These are phyloP conservation scores for Suhomyces chickasaworum DNA, from an alignment of 1,139 yeast species.

Conservation along the genomic window DNA sequence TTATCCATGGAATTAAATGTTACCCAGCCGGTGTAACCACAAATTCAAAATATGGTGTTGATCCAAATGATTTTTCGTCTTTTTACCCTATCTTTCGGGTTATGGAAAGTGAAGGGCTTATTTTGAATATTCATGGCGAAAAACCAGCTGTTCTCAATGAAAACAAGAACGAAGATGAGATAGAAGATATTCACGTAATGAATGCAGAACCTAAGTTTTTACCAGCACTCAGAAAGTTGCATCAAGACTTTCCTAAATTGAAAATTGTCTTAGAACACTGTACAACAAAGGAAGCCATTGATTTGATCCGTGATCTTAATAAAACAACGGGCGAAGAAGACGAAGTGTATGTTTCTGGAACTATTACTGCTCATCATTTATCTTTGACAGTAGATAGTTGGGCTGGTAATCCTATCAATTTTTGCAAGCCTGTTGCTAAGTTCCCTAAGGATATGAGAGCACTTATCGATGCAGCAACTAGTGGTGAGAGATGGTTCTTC, in stretches of 20 bases:
- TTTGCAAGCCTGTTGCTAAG: constrained; percentile 97
- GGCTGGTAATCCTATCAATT: constrained; percentile 95
- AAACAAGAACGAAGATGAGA: constrained; percentile 28
- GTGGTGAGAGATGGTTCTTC: constrained; percentile 91
- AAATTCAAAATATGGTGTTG: constrained; percentile 90
- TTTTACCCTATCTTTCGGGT: constrained; percentile 90
- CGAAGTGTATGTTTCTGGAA: constrained; percentile 72
- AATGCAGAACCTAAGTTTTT: constrained; percentile 92
- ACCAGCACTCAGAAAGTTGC: constrained; percentile 85
- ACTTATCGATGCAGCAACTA: constrained; percentile 80
- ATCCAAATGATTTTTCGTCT: constrained; percentile 82
- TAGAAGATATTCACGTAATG: constrained; percentile 72
- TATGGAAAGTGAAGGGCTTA: constrained; percentile 74
- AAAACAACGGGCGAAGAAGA: constrained; percentile 45
- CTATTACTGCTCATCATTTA: constrained; percentile 95
- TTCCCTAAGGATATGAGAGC: constrained; percentile 83
- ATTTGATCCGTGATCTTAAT: constrained; percentile 72
- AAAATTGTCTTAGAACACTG: constrained; percentile 93
- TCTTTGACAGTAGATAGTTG: constrained; percentile 87
- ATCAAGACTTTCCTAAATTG: constrained; percentile 79
- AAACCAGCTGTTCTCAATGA: constrained; percentile 58
- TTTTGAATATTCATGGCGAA: constrained; percentile 92
- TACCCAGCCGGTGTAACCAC: constrained; percentile 99
- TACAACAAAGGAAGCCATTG: constrained; percentile 86
- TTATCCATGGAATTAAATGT: constrained; percentile 85